Conservation (phyloP, 1,284 basidiomycete genomes). For the Gomphus bonarii region DNA sequence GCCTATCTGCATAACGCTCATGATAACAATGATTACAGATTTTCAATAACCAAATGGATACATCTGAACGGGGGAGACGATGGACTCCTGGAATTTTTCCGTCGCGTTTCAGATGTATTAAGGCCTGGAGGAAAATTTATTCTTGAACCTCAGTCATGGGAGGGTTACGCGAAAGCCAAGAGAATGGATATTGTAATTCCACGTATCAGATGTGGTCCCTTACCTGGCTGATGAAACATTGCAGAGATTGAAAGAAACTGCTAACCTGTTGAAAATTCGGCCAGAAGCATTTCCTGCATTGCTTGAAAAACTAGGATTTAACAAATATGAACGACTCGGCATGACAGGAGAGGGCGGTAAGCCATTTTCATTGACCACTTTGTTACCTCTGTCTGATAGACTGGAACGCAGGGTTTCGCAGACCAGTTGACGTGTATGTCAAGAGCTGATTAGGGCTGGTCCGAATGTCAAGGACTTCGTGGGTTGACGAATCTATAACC, state of each 20-base stretch:
- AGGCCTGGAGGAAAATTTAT: slow-evolving; percentile 50
- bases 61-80: slow-evolving; percentile 69
- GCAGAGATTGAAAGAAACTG: slow-evolving; percentile 48
- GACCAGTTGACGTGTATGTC: slow-evolving; percentile 37
- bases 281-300: slow-evolving; percentile 52
- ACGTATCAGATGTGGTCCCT: neutral
- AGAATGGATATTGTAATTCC: slow-evolving; percentile 47
- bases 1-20: neutral
- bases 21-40: slow-evolving; percentile 29
- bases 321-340: slow-evolving; percentile 37
- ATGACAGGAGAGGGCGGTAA: slow-evolving; percentile 47
- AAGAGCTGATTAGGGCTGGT: neutral
- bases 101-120: slow-evolving; percentile 44
- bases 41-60: slow-evolving; percentile 82
- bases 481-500: neutral
- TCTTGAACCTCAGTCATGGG: slow-evolving; percentile 73
- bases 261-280: slow-evolving; percentile 39
- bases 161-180: slow-evolving; percentile 64
- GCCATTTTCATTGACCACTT: slow-evolving; percentile 14
- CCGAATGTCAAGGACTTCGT: neutral
- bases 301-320: slow-evolving; percentile 54
- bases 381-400: slow-evolving; percentile 1
- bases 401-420: slow-evolving; percentile 31
- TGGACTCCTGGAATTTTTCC: slow-evolving; percentile 54
- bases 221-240: neutral